phyloP scores from a whole-genome alignment of 192 early-diverging fungal genomes.

The Cetraspora pellucida region DNA sequence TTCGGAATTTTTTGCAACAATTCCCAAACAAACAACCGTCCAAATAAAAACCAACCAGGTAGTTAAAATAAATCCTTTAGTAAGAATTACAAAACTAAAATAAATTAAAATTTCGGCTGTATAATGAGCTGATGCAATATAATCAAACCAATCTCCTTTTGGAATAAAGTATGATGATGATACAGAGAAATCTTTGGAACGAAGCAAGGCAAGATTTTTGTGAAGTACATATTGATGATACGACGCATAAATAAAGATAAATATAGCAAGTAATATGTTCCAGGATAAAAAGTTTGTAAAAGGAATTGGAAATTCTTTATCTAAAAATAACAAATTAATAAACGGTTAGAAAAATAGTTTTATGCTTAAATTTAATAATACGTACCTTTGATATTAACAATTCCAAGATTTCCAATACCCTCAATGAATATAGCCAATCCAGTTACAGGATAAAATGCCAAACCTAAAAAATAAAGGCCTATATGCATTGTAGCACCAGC shows the following conservation, averaged over 20 bases:
- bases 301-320: constrained; percentile 34
- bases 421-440: constrained; percentile 57
- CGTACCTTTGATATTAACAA: constrained; percentile 23
- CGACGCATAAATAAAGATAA: constrained; percentile 58
- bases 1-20: constrained; percentile 66
- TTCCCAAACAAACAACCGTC: constrained; percentile 63
- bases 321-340: not conserved
- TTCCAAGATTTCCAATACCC: constrained; percentile 40
- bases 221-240: constrained; percentile 69
- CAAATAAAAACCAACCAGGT: constrained; percentile 56
- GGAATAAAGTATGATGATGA: constrained; percentile 57
- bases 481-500: constrained; percentile 57
- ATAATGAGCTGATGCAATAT: constrained; percentile 68
- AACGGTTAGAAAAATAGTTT: not conserved
- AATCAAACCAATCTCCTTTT: constrained; percentile 67
- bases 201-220: constrained; percentile 63
- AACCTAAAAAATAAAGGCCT: constrained; percentile 62
- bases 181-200: constrained; percentile 18
- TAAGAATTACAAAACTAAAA: constrained; percentile 56
- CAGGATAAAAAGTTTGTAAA: constrained; percentile 32
- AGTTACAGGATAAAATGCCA: constrained; percentile 64
- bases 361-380: not conserved
- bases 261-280: constrained; percentile 37
- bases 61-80: constrained; percentile 42
- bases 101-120: constrained; percentile 75